Base-by-base conservation (phyloP, 2,329 filamentous ascomycete genomes). In the Paracoccidioides brasiliensis region DNA sequence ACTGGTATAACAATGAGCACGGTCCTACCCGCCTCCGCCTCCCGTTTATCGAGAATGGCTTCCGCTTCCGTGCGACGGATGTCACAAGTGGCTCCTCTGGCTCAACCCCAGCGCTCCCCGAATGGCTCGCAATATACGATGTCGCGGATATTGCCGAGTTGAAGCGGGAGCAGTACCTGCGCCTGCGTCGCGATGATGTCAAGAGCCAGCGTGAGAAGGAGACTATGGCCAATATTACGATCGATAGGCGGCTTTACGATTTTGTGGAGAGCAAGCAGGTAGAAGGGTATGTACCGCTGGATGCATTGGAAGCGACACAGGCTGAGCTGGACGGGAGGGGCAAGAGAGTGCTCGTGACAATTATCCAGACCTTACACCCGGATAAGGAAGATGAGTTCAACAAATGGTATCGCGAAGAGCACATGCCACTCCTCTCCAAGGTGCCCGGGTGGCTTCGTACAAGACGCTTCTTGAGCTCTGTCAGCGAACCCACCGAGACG, bases 1-100 rank as follows among this genome's bases (percentile, higher is more conserved):
- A 94, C 68, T 91, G 88, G 87, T 95, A 95, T 76, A 90, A 94
- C 74, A 93, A 90, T 70, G 89, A 95, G 74, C 89, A 95, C 72
- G 89, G 89, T 54, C 89, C 89, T 15, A 81, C 83, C 14, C 85
- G 89, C 50, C 79, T 94, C 5, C 84, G 88, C 51, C 74, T 94
- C 12, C 81, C 86, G 3, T 83, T 85, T 63, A 83, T 90, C 66
- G 68, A 73, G 62, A 93, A 88, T 68, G 89, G 89, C 57, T 84
- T 93, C 63, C 84, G 89, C 45, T 95, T 90, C 72, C 79, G 77
- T 32, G 85, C 86, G 7, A 79, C 74, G 14, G 86, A 91, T 67
- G 72, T 75, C 4, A 8, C 6, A 7, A 46, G 5, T 46, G 30
- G 12, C 30, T 4, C 52, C 60, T 72, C 8, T 28, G 57, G 66